Evolutionary conservation across 305 asterid species (phyloP).

Genomic region (Solanum hybrid): DNA sequence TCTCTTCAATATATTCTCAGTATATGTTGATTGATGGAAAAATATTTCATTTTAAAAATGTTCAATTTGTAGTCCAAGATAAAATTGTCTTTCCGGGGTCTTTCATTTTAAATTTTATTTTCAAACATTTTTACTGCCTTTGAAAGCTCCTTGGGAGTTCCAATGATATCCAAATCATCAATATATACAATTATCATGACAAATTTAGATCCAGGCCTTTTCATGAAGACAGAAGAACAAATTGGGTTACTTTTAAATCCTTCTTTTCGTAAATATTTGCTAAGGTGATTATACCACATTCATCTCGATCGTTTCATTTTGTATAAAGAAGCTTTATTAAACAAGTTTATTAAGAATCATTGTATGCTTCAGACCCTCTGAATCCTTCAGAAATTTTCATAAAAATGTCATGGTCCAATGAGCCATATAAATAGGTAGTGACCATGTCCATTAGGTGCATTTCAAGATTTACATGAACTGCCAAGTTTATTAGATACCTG

Average conservation of each 20-base stretch:
- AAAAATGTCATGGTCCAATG: neutral
- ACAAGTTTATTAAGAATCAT: neutral
- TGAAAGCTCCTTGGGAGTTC: too few species aligned
- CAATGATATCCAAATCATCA: too few species aligned
- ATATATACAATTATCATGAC: too few species aligned
- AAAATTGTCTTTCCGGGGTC: too few species aligned
- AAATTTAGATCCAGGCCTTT: too few species aligned
- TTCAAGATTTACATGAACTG: neutral
- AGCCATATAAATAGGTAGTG: neutral
- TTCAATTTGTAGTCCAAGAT: too few species aligned
- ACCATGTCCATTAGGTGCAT: neutral
- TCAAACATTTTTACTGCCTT: too few species aligned
- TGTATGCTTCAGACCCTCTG: neutral
- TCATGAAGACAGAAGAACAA: neutral
- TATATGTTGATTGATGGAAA: too few species aligned
- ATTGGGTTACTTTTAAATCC: neutral
- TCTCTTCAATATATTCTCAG: too few species aligned
- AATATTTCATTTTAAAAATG: too few species aligned
- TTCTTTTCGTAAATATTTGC: neutral
- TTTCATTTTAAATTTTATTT: too few species aligned
- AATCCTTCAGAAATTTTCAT: neutral
- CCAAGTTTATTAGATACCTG: neutral
- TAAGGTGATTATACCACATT: neutral
- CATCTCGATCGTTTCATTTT: neutral
- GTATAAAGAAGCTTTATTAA: neutral